phyloP scores from a whole-genome alignment of 1,284 basidiomycete genomes.

The Cutaneotrichosporon sp. region DNA sequence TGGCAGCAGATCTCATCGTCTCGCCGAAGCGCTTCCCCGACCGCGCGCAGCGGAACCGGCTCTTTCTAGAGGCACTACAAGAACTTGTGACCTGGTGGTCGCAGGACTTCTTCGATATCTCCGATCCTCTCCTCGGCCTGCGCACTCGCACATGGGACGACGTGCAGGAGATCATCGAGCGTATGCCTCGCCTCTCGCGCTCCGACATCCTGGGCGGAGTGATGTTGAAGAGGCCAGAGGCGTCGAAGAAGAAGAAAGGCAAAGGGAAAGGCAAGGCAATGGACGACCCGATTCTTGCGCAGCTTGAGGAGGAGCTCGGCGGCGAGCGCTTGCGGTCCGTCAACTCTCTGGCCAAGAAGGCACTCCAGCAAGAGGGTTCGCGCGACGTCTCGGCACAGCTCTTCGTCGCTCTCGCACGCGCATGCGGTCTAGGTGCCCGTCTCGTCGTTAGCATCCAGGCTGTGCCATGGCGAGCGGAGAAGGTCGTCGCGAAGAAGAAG shows the following conservation, averaged over 20 bases:
- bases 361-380: constrained; percentile 74
- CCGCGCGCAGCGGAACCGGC: constrained; percentile 70
- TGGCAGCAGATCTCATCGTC: constrained; percentile 79
- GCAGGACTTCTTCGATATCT: constrained; percentile 64
- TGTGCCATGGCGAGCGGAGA: constrained; percentile 71
- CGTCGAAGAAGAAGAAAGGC: constrained; percentile 42
- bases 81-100: constrained; percentile 82
- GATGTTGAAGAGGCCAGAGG: constrained; percentile 12
- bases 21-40: constrained; percentile 82
- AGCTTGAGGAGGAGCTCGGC: constrained; percentile 55
- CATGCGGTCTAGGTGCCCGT: constrained; percentile 81
- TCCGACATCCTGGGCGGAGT: constrained; percentile 29
- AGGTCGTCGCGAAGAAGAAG: constrained; percentile 41
- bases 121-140: constrained; percentile 55
- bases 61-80: constrained; percentile 78
- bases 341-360: constrained; percentile 88
- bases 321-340: constrained; percentile 70
- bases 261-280: constrained; percentile 49
- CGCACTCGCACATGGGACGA: constrained; percentile 73
- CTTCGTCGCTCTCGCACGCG: constrained; percentile 86
- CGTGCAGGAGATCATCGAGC: constrained; percentile 47
- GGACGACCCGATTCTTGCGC: constrained; percentile 31
- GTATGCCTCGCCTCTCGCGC: constrained; percentile 36
- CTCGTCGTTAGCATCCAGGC: constrained; percentile 89
- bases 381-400: constrained; percentile 87